Evolutionary conservation across 345 rosid species (phyloP).

Genomic region (Eucalyptus cloeziana): DNA sequence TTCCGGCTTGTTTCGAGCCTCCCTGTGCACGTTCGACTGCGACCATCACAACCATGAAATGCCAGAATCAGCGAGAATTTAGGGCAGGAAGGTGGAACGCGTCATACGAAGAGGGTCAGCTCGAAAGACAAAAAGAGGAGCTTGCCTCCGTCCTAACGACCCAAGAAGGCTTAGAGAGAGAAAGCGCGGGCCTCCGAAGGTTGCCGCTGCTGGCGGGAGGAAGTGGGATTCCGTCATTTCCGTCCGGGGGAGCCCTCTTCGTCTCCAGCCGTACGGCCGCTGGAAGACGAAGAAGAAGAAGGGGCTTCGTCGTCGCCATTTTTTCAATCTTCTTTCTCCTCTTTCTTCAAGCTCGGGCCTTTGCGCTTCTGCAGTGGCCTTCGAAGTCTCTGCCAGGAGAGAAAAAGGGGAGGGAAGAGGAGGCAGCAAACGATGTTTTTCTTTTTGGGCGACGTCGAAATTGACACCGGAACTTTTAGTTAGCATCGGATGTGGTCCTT

Average conservation of each 20-base stretch:
- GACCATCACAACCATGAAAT: neutral
- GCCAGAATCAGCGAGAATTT: neutral
- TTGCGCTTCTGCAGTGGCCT: neutral
- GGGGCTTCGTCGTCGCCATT: neutral
- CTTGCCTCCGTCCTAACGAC: conserved; percentile 62
- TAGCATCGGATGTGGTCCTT: neutral
- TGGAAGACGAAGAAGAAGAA: neutral
- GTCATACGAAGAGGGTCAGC: neutral
- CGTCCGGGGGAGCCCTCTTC: neutral
- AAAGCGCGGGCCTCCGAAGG: conserved; percentile 6
- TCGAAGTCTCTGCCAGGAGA: neutral
- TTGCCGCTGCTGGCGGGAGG: neutral
- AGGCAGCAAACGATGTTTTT: neutral
- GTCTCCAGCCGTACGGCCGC: neutral
- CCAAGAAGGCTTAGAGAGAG: conserved; percentile 55
- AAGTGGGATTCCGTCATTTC: neutral
- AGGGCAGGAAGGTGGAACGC: neutral
- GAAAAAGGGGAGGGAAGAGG: neutral
- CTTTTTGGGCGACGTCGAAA: neutral
- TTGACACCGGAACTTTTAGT: neutral
- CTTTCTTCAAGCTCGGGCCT: neutral
- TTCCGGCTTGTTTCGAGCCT: conserved; percentile 26
- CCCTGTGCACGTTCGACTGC: conserved; percentile 43
- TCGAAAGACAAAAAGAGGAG: neutral
- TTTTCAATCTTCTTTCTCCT: neutral